These are phyloP conservation scores for Morella rubra DNA, from an alignment of 306 rosid genomes.

Conservation along the genomic window DNA sequence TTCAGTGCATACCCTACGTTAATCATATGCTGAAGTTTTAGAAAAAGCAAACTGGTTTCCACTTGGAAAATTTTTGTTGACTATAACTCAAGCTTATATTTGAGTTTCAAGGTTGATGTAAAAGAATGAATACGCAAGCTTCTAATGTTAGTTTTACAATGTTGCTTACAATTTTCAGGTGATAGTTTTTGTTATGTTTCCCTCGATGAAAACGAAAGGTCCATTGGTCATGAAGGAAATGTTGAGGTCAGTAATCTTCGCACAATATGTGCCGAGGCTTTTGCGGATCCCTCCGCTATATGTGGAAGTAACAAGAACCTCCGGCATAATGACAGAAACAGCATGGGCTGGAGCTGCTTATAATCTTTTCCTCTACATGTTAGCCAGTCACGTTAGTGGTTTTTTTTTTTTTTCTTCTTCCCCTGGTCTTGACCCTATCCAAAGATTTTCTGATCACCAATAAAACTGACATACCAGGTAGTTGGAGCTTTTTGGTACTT, in stretches of 20 bases:
- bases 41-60: too few relatives aligned
- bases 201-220: slow-evolving; percentile 7
- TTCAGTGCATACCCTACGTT: not conserved
- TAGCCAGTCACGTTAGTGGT: slow-evolving; percentile 80
- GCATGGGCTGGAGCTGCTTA: slow-evolving; percentile 90
- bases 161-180: slow-evolving; percentile 37
- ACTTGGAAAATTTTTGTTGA: not conserved
- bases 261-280: slow-evolving; percentile 71
- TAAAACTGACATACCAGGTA: slow-evolving; percentile 40
- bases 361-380: slow-evolving; percentile 83
- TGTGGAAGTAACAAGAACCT: slow-evolving; percentile 68
- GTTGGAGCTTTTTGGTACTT: slow-evolving; percentile 94
- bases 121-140: not conserved
- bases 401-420: not conserved
- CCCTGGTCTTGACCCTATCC: not conserved
- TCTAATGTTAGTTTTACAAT: slow-evolving; percentile 21
- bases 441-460: slow-evolving; percentile 14
- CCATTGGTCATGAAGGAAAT: slow-evolving; percentile 43
- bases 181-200: slow-evolving; percentile 40
- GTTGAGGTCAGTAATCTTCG: slow-evolving; percentile 44
- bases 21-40: too few relatives aligned
- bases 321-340: slow-evolving; percentile 82
- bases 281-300: slow-evolving; percentile 57
- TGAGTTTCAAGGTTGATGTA: not conserved
- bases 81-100: not conserved